A percentile compares a stretch with the other conserved stretches of the same genome.
Conservation (phyloP, 345 rosid species). For the Eutrema japonicum region DNA sequence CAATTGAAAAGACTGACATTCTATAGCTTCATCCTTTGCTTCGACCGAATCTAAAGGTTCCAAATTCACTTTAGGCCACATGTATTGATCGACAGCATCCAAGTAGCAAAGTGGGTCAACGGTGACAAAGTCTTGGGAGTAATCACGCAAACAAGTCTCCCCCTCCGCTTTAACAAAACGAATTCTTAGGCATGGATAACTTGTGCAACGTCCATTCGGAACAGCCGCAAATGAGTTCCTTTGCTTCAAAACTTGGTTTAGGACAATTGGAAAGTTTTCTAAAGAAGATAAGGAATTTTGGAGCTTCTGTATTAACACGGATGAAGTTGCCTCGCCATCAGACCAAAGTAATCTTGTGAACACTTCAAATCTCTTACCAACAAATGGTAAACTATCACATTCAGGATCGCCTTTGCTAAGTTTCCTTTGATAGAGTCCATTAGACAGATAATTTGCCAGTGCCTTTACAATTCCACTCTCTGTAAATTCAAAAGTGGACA, state of each 20-base stretch:
- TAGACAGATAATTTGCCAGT: constrained; percentile 64
- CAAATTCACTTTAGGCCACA: constrained; percentile 62
- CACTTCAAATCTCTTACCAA: constrained; percentile 72
- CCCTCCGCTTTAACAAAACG: constrained; percentile 73
- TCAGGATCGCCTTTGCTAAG: constrained; percentile 42
- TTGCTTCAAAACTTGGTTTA: constrained; percentile 59
- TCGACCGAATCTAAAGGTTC: constrained; percentile 47
- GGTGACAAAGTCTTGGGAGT: constrained; percentile 55
- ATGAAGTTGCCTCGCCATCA: constrained; percentile 57
- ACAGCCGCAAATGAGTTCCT: constrained; percentile 65
- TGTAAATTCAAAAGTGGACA: constrained; percentile 89
- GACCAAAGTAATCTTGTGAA: constrained; percentile 63
- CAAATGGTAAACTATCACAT: constrained; percentile 37
- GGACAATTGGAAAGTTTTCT: constrained; percentile 79
- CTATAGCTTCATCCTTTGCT: constrained; percentile 46
- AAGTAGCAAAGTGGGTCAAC: constrained; percentile 82
- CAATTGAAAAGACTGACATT: constrained; percentile 46
- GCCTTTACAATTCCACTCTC: constrained; percentile 89
- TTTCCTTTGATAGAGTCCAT: constrained; percentile 59
- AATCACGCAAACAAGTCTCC: constrained; percentile 66
- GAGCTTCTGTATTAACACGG: constrained; percentile 63
- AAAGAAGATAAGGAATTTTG: constrained; percentile 78
- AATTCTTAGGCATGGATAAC: constrained; percentile 71
- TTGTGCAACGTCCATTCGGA: constrained; percentile 59
- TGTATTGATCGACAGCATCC: constrained; percentile 66